Evolutionary conservation across 2,329 filamentous ascomycete species (phyloP).

Genomic region (Colletotrichum falcatum): DNA sequence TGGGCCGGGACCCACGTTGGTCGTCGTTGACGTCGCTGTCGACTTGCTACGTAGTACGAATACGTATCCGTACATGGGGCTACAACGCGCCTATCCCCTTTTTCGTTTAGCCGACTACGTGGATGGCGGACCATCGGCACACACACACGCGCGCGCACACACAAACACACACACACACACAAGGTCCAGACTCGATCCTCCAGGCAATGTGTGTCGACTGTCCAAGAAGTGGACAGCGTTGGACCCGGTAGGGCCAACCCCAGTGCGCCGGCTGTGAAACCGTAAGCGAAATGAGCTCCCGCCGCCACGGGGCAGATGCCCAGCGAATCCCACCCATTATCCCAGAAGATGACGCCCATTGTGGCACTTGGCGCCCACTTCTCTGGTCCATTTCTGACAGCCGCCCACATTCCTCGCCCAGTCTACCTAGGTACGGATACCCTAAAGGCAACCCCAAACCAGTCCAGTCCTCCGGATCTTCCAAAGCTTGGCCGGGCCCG

Average conservation of each 20-base stretch:
- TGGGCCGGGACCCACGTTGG: slow-evolving; percentile 24
- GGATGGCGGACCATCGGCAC: slow-evolving; percentile 19
- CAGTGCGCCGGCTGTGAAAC: slow-evolving; percentile 36
- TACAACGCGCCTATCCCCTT: slow-evolving; percentile 20
- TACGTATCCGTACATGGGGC: neutral
- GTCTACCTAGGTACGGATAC: neutral
- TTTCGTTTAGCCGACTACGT: slow-evolving; percentile 36
- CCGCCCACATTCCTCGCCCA: slow-evolving; percentile 34
- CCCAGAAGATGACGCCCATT: slow-evolving; percentile 23
- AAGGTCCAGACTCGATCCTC: slow-evolving; percentile 19
- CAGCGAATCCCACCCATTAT: slow-evolving; percentile 32
- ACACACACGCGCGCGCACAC: no score
- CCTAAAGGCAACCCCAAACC: slow-evolving; percentile 14
- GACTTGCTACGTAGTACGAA: no score
- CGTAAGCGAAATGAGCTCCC: slow-evolving; percentile 42
- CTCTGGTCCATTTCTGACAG: slow-evolving; percentile 21
- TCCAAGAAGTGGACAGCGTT: slow-evolving; percentile 32
- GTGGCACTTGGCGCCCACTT: slow-evolving; percentile 18
- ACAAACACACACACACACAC: no score
- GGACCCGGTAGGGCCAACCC: slow-evolving; percentile 25
- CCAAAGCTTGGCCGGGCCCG: slow-evolving; percentile 29
- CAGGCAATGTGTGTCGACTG: slow-evolving; percentile 14
- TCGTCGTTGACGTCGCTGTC: neutral
- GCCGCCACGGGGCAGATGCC: slow-evolving; percentile 36
- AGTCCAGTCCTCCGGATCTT: slow-evolving; percentile 24